Conservation (phyloP, 345 rosid species). For the Trapa incisa region DNA sequence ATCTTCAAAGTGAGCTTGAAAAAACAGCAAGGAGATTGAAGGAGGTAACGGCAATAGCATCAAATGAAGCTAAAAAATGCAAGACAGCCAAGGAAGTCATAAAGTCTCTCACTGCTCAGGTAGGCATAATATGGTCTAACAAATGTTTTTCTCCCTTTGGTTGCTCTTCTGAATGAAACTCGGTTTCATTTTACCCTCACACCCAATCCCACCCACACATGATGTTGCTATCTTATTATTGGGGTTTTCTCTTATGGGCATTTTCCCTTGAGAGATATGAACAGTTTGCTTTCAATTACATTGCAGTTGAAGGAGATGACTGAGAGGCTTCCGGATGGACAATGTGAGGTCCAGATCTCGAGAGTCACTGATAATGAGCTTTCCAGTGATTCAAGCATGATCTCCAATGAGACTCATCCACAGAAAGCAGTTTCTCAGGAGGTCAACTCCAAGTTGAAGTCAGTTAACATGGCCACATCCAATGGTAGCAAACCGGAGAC, state of each 20-base stretch:
- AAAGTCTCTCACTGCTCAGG: constrained; percentile 70
- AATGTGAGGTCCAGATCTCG: constrained; percentile 17
- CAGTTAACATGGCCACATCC: constrained; percentile 21
- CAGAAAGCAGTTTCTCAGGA: constrained; percentile 10
- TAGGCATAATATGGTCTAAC: constrained; percentile 7
- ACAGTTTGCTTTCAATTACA: constrained; percentile 4
- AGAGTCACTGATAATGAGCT: constrained; percentile 24
- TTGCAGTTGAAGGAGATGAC: constrained; percentile 62
- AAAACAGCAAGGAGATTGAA: constrained; percentile 48
- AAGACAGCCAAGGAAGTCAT: constrained; percentile 76
- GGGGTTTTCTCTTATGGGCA: not conserved
- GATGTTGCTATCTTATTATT: not conserved
- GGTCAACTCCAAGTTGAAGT: constrained; percentile 21
- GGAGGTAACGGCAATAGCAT: constrained; percentile 58
- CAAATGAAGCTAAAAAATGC: constrained; percentile 81
- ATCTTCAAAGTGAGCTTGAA: constrained; percentile 68
- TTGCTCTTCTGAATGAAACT: not conserved
- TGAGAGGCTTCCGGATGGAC: constrained; percentile 31
- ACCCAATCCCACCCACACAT: not conserved
- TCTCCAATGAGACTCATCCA: not conserved
- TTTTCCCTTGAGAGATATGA: not conserved
- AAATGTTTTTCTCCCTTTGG: constrained; percentile 5
- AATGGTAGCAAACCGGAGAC: constrained; percentile 31
- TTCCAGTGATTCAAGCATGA: constrained; percentile 4
- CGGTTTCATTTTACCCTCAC: not conserved